Percentiles rank a stretch among this genome's conserved stretches.
These are phyloP conservation scores for Chlorella sorokiniana DNA, from an alignment of 139 green algal species.

Conservation along the genomic window DNA sequence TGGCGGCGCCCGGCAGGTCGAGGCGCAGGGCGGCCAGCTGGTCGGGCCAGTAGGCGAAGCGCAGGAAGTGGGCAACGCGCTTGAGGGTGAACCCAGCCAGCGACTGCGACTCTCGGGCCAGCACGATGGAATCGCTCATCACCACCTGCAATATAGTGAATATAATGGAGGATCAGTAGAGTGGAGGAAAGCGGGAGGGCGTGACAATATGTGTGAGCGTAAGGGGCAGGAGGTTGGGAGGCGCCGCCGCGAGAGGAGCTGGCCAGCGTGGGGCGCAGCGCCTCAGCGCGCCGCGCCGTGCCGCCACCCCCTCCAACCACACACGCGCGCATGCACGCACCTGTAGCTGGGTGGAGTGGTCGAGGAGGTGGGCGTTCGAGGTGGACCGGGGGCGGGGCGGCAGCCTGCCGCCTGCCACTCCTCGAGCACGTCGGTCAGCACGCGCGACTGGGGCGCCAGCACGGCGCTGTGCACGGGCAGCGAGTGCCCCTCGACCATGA, in stretches of 20 bases:
- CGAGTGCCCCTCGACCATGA: neutral
- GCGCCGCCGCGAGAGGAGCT: no score
- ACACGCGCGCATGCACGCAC: neutral
- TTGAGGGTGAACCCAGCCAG: constrained; percentile 26
- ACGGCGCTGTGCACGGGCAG: constrained; percentile 15
- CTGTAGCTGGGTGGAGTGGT: neutral
- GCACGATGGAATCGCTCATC: neutral
- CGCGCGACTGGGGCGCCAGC: neutral
- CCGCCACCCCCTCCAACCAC: neutral
- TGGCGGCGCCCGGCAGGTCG: neutral
- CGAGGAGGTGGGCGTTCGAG: neutral
- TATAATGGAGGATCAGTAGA: no score
- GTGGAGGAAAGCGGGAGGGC: no score
- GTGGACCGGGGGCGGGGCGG: neutral
- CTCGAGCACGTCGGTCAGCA: neutral
- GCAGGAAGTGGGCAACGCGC: constrained; percentile 18
- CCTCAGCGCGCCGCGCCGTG: no score
- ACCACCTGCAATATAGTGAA: neutral
- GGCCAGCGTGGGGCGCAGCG: no score
- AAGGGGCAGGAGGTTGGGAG: no score
- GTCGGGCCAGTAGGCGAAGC: constrained; percentile 8
- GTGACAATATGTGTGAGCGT: no score
- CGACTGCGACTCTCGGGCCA: neutral
- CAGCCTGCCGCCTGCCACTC: neutral
- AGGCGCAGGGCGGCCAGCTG: neutral